A percentile compares a stretch with the other conserved stretches of the same genome.
These are phyloP conservation scores for Apiotrichum sp. DNA, from an alignment of 1,284 basidiomycete genomes.

Conservation along the genomic window DNA sequence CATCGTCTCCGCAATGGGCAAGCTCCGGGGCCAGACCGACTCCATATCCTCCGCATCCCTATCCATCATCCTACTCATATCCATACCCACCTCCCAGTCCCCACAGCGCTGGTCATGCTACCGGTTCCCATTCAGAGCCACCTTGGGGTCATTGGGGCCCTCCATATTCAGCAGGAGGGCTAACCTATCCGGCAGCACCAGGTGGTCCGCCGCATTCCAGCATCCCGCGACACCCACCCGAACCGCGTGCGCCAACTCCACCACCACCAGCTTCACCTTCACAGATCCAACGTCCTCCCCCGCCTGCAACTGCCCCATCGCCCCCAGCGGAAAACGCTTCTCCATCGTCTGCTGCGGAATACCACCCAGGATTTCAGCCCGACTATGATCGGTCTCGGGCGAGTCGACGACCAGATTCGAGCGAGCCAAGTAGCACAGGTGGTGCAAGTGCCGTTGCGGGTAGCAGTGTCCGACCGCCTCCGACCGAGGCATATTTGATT, in stretches of 20 bases:
- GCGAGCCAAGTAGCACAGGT: conserved; percentile 3
- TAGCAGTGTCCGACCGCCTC: conserved; percentile 11
- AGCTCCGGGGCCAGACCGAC: no score
- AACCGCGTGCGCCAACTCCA: conserved; percentile 2
- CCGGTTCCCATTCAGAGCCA: no score
- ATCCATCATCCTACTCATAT: no score
- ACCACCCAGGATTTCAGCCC: conserved; percentile 15
- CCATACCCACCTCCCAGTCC: no score
- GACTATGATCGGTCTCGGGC: conserved; percentile 10
- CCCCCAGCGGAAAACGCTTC: neutral
- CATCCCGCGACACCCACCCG: neutral
- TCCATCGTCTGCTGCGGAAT: neutral
- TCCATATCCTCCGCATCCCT: no score
- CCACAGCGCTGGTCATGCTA: no score
- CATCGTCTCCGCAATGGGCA: no score
- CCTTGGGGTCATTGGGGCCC: no score
- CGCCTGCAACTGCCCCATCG: conserved; percentile 10
- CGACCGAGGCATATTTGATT: conserved; percentile 15
- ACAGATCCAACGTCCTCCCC: conserved; percentile 8
- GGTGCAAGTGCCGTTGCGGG: conserved; percentile 7
- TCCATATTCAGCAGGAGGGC: no score
- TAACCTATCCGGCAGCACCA: no score
- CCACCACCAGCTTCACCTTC: conserved; percentile 14
- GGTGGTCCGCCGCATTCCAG: neutral
- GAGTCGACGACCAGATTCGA: neutral